These are phyloP conservation scores for Ochetophila trinervis DNA, from an alignment of 306 rosid genomes.

Conservation along the genomic window DNA sequence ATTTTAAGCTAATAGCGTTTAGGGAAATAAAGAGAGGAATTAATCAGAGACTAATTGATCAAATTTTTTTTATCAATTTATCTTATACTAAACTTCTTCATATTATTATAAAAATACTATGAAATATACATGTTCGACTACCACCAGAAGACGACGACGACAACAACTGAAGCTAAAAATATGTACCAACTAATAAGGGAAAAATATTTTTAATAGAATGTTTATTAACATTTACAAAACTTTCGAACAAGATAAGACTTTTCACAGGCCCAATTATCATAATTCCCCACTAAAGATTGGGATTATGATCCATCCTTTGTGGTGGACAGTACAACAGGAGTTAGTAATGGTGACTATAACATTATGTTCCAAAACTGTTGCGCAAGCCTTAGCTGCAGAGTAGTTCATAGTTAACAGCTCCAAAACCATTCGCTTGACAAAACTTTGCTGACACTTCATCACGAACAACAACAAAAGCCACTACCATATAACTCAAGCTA, in stretches of 20 bases:
- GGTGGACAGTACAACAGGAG: not conserved
- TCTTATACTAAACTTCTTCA: no score
- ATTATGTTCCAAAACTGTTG: conserved; percentile 25
- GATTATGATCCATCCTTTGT: conserved; percentile 35
- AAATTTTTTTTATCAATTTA: no score
- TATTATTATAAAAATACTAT: no score
- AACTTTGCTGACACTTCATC: conserved; percentile 1
- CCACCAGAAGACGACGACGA: no score
- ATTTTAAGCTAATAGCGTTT: no score
- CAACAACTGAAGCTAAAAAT: not conserved
- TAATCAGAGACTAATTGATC: no score
- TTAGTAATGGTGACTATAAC: conserved; percentile 15
- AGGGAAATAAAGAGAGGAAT: no score
- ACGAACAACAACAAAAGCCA: conserved; percentile 8
- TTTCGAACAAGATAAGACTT: not conserved
- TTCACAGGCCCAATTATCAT: conserved; percentile 27
- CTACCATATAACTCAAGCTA: not conserved
- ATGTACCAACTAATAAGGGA: not conserved
- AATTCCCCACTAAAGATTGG: conserved; percentile 44
- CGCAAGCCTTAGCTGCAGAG: conserved; percentile 13
- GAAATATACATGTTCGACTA: no score
- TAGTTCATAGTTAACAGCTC: conserved; percentile 21
- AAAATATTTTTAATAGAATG: not conserved
- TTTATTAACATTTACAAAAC: conserved; percentile 21
- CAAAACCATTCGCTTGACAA: conserved; percentile 15